A percentile compares a stretch with the other conserved stretches of the same genome.
Conservation (phyloP, 2,329 filamentous ascomycete genomes). For the Cercospora sp. region DNA sequence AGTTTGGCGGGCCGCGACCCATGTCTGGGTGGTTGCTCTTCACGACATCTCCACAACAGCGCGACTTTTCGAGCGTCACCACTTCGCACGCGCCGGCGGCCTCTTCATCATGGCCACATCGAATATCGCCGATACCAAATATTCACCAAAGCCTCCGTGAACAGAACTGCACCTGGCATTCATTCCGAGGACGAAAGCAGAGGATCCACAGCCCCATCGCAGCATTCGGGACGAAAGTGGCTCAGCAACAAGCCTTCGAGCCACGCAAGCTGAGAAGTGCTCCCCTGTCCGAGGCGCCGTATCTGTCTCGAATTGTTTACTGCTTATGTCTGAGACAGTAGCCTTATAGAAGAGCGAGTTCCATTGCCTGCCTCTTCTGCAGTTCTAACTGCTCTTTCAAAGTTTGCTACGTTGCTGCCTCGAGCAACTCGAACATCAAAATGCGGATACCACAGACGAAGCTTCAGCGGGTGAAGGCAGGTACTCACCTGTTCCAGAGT, state of each 20-base stretch:
- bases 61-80: neutral
- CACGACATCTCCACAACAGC: constrained; percentile 3
- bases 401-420: neutral
- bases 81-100: neutral
- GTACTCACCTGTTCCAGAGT: constrained; percentile 55
- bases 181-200: neutral
- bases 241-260: constrained; percentile 16
- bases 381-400: neutral
- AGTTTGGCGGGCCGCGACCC: neutral
- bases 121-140: neutral
- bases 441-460: constrained; percentile 50
- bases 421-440: neutral
- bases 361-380: neutral
- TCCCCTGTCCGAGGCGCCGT: constrained; percentile 2
- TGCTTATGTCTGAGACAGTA: constrained; percentile 16
- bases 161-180: too few species aligned
- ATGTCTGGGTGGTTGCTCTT: constrained; percentile 4
- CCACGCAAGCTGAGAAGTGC: constrained; percentile 19
- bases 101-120: neutral
- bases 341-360: constrained; percentile 8
- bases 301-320: constrained; percentile 17
- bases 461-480: constrained; percentile 58
- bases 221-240: neutral
- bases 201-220: neutral
- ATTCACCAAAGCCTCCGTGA: neutral